Conservation (phyloP, 805 yeast genomes). For the Monosporozyma aquatica region DNA sequence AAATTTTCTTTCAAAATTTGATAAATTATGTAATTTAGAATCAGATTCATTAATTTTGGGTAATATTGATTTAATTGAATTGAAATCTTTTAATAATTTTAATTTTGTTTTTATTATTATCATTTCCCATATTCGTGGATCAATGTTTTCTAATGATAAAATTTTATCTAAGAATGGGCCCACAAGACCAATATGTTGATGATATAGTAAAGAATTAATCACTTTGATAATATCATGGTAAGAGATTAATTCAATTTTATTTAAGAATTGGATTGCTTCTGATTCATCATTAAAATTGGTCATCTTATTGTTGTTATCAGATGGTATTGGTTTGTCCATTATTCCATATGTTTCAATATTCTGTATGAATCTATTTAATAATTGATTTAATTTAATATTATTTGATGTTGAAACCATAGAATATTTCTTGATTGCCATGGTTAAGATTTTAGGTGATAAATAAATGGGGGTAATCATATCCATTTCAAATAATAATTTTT, state of each 20-base stretch:
- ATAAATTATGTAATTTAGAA: background rate
- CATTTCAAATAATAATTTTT: constrained; percentile 26
- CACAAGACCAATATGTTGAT: constrained; percentile 10
- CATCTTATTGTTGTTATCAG: too few species aligned
- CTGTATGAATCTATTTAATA: constrained; percentile 27
- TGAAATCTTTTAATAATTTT: constrained; percentile 10
- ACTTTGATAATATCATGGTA: constrained; percentile 22
- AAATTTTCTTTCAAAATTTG: constrained; percentile 13
- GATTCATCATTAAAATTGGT: constrained; percentile 20
- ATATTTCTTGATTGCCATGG: constrained; percentile 31
- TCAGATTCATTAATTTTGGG: background rate
- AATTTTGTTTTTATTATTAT: constrained; percentile 21
- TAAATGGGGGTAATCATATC: constrained; percentile 23
- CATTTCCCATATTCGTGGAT: background rate
- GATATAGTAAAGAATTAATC: constrained; percentile 19
- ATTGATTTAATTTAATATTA: constrained; percentile 22
- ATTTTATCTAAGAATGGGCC: constrained; percentile 21
- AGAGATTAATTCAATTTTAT: constrained; percentile 21
- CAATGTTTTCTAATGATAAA: constrained; percentile 14
- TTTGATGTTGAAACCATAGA: constrained; percentile 17
- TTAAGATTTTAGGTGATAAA: constrained; percentile 32
- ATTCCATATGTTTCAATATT: constrained; percentile 23
- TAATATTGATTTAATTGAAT: constrained; percentile 2
- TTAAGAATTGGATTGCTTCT: constrained; percentile 26
- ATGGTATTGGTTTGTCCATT: background rate